Percentiles rank a stretch among this genome's conserved stretches.
These are phyloP conservation scores for Corymbia citriodora DNA, from an alignment of 441 rosid species.

Conservation along the genomic window DNA sequence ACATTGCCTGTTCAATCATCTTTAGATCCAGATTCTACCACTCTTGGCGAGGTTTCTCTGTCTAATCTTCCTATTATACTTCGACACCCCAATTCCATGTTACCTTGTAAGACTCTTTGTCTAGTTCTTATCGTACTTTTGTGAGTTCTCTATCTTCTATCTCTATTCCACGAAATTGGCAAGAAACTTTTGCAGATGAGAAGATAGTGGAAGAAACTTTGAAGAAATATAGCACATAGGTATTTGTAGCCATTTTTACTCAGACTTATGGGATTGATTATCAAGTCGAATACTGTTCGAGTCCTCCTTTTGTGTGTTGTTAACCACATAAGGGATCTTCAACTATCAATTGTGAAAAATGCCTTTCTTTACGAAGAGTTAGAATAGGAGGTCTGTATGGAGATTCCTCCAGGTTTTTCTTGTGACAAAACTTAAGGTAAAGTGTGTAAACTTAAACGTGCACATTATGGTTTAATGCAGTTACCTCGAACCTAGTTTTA, in stretches of 20 bases:
- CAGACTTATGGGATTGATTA: neutral
- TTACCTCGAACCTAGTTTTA: neutral
- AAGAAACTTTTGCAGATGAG: too few species aligned
- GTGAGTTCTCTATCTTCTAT: too few species aligned
- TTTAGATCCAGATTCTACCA: too few species aligned
- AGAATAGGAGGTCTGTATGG: neutral
- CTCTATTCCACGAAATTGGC: neutral
- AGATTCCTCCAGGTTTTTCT: neutral
- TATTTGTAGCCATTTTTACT: too few species aligned
- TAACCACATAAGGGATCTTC: neutral
- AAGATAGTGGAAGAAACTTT: neutral
- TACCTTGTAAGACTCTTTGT: too few species aligned
- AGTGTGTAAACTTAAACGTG: accelerated
- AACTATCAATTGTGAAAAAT: neutral
- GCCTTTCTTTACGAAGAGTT: neutral
- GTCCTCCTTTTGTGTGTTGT: neutral
- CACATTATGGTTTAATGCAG: neutral
- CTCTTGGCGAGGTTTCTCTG: neutral
- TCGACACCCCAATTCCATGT: too few species aligned
- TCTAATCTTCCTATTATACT: too few species aligned
- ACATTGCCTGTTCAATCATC: neutral
- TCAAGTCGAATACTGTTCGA: too few species aligned
- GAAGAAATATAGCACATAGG: too few species aligned
- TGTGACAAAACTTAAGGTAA: neutral
- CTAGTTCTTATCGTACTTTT: too few species aligned